Percentiles rank a stretch among this genome's conserved stretches.
phyloP scores from a whole-genome alignment of 2,329 filamentous ascomycete genomes.

The Aspergillus floridensis region DNA sequence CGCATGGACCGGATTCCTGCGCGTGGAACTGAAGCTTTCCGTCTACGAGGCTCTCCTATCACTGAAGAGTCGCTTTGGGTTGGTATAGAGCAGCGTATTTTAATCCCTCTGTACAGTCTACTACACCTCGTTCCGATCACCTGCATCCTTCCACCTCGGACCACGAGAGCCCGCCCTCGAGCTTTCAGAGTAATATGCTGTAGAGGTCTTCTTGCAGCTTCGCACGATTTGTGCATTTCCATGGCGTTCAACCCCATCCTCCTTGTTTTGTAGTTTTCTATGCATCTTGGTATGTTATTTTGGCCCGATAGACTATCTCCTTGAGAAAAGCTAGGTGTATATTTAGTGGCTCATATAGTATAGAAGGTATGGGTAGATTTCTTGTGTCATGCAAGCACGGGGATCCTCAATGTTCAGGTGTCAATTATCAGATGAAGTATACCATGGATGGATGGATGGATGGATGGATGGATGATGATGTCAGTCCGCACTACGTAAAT shows the following conservation, averaged over 20 bases:
- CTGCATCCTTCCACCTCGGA: not conserved
- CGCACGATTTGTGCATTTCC: not conserved
- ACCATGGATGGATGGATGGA: not conserved
- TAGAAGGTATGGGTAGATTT: not conserved
- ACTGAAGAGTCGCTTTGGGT: slow-evolving; percentile 50
- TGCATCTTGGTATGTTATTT: not conserved
- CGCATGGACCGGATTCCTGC: slow-evolving; percentile 54
- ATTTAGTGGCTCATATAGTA: not conserved
- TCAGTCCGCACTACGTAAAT: not conserved
- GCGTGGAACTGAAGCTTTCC: slow-evolving; percentile 57
- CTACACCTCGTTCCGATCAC: not conserved
- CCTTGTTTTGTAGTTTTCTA: slow-evolving; percentile 2
- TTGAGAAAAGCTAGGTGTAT: not conserved
- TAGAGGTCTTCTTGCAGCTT: not conserved
- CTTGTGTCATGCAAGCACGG: not conserved
- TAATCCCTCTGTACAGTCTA: slow-evolving; percentile 1
- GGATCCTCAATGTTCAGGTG: not conserved
- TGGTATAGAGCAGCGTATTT: slow-evolving; percentile 18
- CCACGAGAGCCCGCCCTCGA: not conserved
- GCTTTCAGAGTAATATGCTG: not conserved
- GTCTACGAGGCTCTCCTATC: slow-evolving; percentile 59
- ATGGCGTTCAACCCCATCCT: not conserved
- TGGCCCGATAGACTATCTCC: not conserved
- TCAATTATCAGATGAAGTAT: not conserved
- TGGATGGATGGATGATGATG: not conserved